Evolutionary conservation across 805 yeast genomes (phyloP).

Genomic region (Candida odintsovae): DNA sequence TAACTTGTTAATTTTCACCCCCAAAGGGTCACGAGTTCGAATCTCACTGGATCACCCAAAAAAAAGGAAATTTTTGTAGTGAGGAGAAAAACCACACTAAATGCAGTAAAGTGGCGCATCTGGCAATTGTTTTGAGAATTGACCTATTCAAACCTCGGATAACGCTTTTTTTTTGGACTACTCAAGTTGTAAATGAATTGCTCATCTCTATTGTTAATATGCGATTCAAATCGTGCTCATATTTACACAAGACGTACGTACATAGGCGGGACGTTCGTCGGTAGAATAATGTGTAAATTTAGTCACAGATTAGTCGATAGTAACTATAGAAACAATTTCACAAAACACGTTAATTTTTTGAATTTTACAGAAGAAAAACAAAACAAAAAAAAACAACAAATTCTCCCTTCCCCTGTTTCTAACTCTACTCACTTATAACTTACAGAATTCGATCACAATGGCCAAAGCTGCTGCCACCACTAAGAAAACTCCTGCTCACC

Average conservation of each 20-base stretch:
- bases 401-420: neutral
- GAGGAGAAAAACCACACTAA: too few species aligned
- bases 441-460: conserved; percentile 10
- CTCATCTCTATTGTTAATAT: too few species aligned
- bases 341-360: conserved; percentile 1
- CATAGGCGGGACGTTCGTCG: too few species aligned
- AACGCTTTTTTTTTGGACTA: too few species aligned
- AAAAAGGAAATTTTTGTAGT: too few species aligned
- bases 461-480: conserved; percentile 18
- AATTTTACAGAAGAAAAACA: conserved; percentile 1
- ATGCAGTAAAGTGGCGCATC: too few species aligned
- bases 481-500: conserved; percentile 23
- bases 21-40: neutral
- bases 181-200: too few species aligned
- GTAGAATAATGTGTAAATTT: neutral
- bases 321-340: neutral
- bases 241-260: too few species aligned
- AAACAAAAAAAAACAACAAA: conserved; percentile 2
- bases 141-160: too few species aligned
- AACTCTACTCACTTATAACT: conserved; percentile 5
- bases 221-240: neutral
- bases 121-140: too few species aligned
- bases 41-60: neutral
- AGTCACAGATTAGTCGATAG: neutral
- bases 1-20: too few species aligned